Percentiles rank a stretch among this genome's conserved stretches.
Evolutionary conservation across 1,284 basidiomycete genomes (phyloP).

Genomic region (Mrakiaceae sp.): DNA sequence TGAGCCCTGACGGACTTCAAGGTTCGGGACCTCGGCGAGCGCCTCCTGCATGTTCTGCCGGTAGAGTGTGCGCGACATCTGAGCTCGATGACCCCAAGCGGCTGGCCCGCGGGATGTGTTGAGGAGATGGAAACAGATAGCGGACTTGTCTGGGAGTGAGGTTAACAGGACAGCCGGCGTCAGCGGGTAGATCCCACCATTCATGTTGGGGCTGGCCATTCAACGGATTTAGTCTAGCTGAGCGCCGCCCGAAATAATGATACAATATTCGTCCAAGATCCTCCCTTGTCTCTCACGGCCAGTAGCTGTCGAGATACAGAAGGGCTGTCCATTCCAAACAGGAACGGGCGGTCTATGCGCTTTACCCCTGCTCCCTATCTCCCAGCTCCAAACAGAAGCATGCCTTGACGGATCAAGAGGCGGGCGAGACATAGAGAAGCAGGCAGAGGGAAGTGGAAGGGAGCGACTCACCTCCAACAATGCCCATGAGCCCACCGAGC

Average conservation of each 20-base stretch:
- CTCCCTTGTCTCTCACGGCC: too few species aligned
- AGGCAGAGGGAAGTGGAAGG: background rate
- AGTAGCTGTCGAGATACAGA: too few species aligned
- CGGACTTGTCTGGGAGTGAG: constrained; percentile 54
- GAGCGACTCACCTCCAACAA: constrained; percentile 49
- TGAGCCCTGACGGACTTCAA: constrained; percentile 58
- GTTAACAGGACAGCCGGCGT: too few species aligned
- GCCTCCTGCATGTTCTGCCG: constrained; percentile 65
- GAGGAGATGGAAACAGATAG: constrained; percentile 74
- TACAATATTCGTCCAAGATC: background rate
- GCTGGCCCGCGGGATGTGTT: constrained; percentile 78
- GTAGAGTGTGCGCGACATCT: constrained; percentile 74
- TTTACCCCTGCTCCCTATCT: too few species aligned
- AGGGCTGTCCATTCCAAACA: too few species aligned
- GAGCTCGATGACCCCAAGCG: constrained; percentile 81
- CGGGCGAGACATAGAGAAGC: background rate
- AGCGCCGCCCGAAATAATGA: background rate
- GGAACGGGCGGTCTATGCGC: too few species aligned
- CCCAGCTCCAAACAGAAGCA: background rate
- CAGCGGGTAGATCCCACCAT: too few species aligned
- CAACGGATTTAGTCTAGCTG: too few species aligned
- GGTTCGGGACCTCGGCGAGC: constrained; percentile 43
- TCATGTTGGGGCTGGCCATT: too few species aligned
- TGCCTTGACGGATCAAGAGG: background rate
- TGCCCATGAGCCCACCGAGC: constrained; percentile 67